phyloP scores from a whole-genome alignment of 306 rosid species.

The Cucumis sativus region Cucumber_9930_V3 NC_026661.2:843501-844000 shows the following conservation, averaged over 20 bases:
- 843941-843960: too few species aligned
- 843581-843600: neutral
- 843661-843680: neutral
- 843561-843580: neutral
- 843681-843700: conserved; percentile 1
- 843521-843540: neutral
- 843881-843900: neutral
- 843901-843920: too few species aligned
- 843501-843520: neutral
- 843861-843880: neutral
- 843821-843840: neutral
- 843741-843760: conserved; percentile 4
- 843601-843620: neutral
- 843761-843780: neutral
- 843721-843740: neutral
- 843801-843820: neutral
- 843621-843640: neutral
- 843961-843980: too few species aligned
- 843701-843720: neutral
- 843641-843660: neutral
- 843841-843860: neutral
- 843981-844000: too few species aligned
- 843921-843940: too few species aligned
- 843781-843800: neutral
- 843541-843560: neutral